A percentile compares a stretch with the other conserved stretches of the same genome.
These are phyloP conservation scores for Leccinum ochraceum DNA, from an alignment of 768 basidiomycete species.

Conservation along the genomic window DNA sequence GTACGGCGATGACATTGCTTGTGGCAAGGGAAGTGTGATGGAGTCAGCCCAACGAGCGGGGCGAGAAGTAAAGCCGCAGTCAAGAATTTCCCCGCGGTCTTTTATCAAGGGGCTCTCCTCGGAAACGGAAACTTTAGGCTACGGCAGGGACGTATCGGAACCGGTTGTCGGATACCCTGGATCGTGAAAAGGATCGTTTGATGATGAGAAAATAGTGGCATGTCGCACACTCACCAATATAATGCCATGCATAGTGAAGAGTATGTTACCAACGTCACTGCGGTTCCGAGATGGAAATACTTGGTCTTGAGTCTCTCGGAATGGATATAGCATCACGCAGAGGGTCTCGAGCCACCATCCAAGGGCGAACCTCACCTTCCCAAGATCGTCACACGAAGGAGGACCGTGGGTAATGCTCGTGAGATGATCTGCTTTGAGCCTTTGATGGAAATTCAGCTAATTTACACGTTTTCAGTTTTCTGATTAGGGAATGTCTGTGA, in stretches of 20 bases:
- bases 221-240: background rate
- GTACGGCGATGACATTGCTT: constrained; percentile 5
- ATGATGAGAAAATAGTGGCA: background rate
- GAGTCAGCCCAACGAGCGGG: background rate
- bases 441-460: background rate
- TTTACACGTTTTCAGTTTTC: background rate
- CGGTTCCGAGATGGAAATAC: background rate
- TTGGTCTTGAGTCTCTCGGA: background rate
- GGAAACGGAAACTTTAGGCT: background rate
- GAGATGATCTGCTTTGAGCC: background rate
- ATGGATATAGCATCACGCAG: background rate
- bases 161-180: background rate
- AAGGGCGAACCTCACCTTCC: background rate
- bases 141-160: background rate
- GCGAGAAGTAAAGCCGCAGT: background rate
- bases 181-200: background rate
- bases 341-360: background rate
- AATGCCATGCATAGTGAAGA: background rate
- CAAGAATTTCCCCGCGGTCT: background rate
- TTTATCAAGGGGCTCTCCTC: background rate
- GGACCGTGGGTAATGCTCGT: background rate
- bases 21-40: background rate
- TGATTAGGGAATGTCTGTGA: background rate
- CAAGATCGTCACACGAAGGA: background rate
- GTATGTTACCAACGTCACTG: background rate